Evolutionary conservation across 2,329 filamentous ascomycete species (phyloP).

Genomic region (Talaromyces sp.): DNA sequence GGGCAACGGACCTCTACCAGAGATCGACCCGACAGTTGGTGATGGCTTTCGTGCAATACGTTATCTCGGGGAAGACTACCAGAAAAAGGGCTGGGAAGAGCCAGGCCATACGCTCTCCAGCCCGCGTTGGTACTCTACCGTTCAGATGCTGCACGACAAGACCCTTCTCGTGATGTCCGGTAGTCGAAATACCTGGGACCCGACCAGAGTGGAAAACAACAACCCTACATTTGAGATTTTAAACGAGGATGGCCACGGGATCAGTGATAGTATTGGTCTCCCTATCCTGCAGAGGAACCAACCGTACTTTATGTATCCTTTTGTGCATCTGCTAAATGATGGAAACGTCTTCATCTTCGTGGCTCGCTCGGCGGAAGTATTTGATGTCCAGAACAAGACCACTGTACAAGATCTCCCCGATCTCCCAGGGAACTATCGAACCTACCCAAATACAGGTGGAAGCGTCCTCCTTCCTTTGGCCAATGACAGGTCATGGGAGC

Average conservation of each 20-base stretch:
- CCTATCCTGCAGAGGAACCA: slow-evolving; percentile 53
- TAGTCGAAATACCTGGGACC: slow-evolving; percentile 54
- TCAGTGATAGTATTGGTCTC: slow-evolving; percentile 46
- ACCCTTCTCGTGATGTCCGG: slow-evolving; percentile 57
- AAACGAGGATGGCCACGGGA: slow-evolving; percentile 42
- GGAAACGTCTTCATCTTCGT: slow-evolving; percentile 54
- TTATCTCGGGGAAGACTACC: slow-evolving; percentile 48
- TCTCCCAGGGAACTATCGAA: slow-evolving; percentile 52
- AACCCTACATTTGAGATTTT: slow-evolving; percentile 60
- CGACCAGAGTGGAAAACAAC: slow-evolving; percentile 51
- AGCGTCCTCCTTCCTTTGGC: slow-evolving; percentile 52
- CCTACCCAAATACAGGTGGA: slow-evolving; percentile 57
- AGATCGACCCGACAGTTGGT: slow-evolving; percentile 53
- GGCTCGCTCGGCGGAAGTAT: slow-evolving; percentile 52
- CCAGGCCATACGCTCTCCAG: slow-evolving; percentile 51
- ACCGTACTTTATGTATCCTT: slow-evolving; percentile 62
- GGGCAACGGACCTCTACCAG: slow-evolving; percentile 52
- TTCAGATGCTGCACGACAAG: slow-evolving; percentile 54
- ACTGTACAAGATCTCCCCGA: slow-evolving; percentile 46
- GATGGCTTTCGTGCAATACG: slow-evolving; percentile 57
- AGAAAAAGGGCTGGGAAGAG: slow-evolving; percentile 47
- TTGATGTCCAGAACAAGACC: slow-evolving; percentile 44
- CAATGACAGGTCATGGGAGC: slow-evolving; percentile 47
- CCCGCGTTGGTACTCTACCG: slow-evolving; percentile 57
- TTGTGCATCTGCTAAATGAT: slow-evolving; percentile 54